Conservation (phyloP, 345 rosid genomes). For the Rhodamnia argentea region DNA sequence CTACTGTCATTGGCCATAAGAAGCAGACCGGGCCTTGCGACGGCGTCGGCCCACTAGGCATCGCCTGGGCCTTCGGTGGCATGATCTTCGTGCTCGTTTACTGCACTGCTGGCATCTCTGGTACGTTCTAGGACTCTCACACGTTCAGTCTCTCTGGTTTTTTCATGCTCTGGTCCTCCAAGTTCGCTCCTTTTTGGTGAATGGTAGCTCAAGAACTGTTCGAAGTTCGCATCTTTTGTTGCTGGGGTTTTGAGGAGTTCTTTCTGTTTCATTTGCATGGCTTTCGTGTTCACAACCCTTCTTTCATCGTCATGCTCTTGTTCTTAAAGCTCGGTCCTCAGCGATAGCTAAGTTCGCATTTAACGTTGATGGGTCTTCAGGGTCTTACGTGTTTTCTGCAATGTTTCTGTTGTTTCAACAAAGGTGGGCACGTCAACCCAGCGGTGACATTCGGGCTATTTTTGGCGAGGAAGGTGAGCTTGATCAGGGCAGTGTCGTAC, state of each 20-base stretch:
- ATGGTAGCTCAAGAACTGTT: not conserved
- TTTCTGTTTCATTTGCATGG: not conserved
- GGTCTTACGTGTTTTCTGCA: not conserved
- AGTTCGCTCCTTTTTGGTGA: not conserved
- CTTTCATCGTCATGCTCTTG: not conserved
- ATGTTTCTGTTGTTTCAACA: not conserved
- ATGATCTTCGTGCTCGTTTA: conserved; percentile 65
- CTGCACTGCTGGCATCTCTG: conserved; percentile 88
- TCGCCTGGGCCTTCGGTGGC: conserved; percentile 94
- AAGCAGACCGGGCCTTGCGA: conserved; percentile 49
- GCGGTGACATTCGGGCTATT: conserved; percentile 62
- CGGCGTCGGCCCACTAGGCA: conserved; percentile 80
- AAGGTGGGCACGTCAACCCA: conserved; percentile 75
- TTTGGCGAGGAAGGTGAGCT: conserved; percentile 61
- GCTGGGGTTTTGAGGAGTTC: not conserved
- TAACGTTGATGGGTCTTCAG: not conserved
- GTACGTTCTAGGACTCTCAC: conserved; percentile 11
- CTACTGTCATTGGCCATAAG: conserved; percentile 76
- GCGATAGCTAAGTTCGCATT: not conserved
- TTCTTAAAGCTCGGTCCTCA: not conserved
- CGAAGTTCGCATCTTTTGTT: not conserved
- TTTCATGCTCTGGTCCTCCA: not conserved
- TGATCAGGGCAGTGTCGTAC: conserved; percentile 57
- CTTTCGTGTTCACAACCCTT: not conserved
- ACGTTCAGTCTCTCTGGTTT: not conserved